Evolutionary conservation across 129 eudicot genomes (phyloP).

Genomic region (Artemisia tridentata): DNA sequence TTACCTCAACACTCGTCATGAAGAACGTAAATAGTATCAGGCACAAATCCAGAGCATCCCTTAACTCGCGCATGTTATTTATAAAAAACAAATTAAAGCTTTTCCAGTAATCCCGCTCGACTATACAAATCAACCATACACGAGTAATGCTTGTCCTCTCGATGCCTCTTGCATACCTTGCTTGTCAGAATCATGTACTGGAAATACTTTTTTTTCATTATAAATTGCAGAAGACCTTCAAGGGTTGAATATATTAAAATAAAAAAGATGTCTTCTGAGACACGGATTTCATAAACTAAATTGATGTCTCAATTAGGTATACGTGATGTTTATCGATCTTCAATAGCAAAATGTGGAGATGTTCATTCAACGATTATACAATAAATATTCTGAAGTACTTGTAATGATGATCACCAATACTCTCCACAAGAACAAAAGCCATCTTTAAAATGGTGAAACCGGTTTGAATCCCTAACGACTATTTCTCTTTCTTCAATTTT

Average conservation of each 20-base stretch:
- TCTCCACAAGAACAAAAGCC: constrained; percentile 93
- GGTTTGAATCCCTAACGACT: constrained; percentile 74
- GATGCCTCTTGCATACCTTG: background rate
- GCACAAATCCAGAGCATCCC: constrained; percentile 72
- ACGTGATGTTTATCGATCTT: no score
- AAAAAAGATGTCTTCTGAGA: constrained; percentile 1
- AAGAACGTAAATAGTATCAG: constrained; percentile 82
- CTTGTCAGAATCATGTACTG: constrained; percentile 16
- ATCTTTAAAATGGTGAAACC: constrained; percentile 83
- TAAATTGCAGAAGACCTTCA: constrained; percentile 12
- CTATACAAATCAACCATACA: constrained; percentile 91
- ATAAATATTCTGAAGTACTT: background rate
- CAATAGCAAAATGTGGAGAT: no score
- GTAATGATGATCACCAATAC: constrained; percentile 55
- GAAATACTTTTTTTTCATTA: background rate
- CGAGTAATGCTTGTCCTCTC: constrained; percentile 52
- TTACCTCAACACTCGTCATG: no score
- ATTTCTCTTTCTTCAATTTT: constrained; percentile 74
- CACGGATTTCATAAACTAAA: background rate
- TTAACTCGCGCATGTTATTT: constrained; percentile 15
- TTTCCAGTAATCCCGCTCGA: constrained; percentile 81
- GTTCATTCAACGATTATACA: no score
- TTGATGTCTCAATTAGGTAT: background rate
- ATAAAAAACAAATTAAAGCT: constrained; percentile 69
- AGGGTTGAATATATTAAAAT: constrained; percentile 2